A percentile compares a stretch with the other conserved stretches of the same genome.
These are phyloP conservation scores for Pseudodiploospora longispora DNA, from an alignment of 2,329 filamentous ascomycete genomes.

Conservation along the genomic window DNA sequence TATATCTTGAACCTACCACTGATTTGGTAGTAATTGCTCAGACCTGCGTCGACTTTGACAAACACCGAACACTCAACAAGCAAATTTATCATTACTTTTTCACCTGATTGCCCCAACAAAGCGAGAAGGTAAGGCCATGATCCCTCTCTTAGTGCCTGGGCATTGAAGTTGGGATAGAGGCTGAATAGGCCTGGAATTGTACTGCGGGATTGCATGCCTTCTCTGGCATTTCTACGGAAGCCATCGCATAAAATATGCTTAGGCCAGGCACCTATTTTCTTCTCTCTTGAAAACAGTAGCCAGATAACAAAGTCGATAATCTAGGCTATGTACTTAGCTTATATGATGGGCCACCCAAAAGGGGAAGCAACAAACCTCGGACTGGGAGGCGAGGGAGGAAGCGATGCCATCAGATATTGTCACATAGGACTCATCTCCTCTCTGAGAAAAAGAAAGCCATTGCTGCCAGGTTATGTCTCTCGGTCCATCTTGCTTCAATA, in stretches of 20 bases:
- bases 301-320: constrained; percentile 72
- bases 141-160: constrained; percentile 55
- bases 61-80: constrained; percentile 75
- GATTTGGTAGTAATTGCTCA: constrained; percentile 66
- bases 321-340: constrained; percentile 34
- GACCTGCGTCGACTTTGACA: constrained; percentile 47
- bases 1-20: constrained; percentile 50
- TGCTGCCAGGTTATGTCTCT: constrained; percentile 40
- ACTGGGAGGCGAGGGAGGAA: constrained; percentile 46
- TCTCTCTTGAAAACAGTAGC: constrained; percentile 59
- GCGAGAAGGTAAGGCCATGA: constrained; percentile 71
- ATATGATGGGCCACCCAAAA: not conserved
- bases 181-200: constrained; percentile 58
- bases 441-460: constrained; percentile 55
- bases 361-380: constrained; percentile 42
- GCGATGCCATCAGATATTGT: constrained; percentile 41
- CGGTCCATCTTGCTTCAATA: not conserved
- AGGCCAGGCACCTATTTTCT: constrained; percentile 40
- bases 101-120: constrained; percentile 66
- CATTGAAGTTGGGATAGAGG: constrained; percentile 61
- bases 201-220: constrained; percentile 24
- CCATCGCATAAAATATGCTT: constrained; percentile 79
- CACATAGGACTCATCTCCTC: constrained; percentile 48
- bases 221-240: constrained; percentile 46
- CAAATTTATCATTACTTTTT: constrained; percentile 68